phyloP scores from a whole-genome alignment of 2,329 filamentous ascomycete genomes.

The Aureobasidium sp. region DNA sequence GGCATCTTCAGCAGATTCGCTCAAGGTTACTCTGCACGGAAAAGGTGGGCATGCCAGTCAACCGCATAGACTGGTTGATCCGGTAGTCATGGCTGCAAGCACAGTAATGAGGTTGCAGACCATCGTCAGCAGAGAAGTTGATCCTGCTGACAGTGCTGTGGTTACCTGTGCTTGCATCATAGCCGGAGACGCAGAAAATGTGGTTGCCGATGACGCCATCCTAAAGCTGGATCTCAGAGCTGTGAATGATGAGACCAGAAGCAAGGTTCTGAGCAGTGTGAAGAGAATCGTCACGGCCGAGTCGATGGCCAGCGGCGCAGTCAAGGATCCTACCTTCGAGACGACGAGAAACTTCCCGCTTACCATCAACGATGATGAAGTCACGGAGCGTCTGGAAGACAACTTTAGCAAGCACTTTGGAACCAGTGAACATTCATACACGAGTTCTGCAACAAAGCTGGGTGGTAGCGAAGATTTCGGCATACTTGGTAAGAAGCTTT shows the following conservation, averaged over 20 bases:
- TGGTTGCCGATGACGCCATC: conserved; percentile 48
- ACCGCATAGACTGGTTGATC: conserved; percentile 50
- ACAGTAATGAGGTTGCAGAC: conserved; percentile 51
- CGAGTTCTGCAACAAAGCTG: conserved; percentile 34
- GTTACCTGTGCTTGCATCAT: conserved; percentile 52
- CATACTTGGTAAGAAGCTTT: too few species aligned
- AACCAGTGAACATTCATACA: conserved; percentile 25
- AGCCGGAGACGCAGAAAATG: conserved; percentile 52
- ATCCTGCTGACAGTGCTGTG: conserved; percentile 47
- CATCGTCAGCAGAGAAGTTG: conserved; percentile 49
- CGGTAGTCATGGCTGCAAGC: conserved; percentile 49
- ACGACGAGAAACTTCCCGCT: conserved; percentile 39
- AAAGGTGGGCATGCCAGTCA: conserved; percentile 51
- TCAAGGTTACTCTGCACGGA: conserved; percentile 47
- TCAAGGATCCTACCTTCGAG: conserved; percentile 36
- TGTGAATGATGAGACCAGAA: conserved; percentile 37
- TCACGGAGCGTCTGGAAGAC: conserved; percentile 35
- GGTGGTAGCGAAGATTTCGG: conserved; percentile 51
- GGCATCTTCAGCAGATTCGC: conserved; percentile 34
- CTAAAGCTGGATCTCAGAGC: conserved; percentile 49
- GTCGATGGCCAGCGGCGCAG: conserved; percentile 40
- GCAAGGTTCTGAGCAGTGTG: conserved; percentile 40
- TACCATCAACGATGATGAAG: conserved; percentile 43
- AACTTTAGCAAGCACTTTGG: conserved; percentile 42
- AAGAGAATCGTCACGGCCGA: conserved; percentile 50